Conservation (phyloP, 371 early-diverging fungal species). For the Mortierella sp. region DNA sequence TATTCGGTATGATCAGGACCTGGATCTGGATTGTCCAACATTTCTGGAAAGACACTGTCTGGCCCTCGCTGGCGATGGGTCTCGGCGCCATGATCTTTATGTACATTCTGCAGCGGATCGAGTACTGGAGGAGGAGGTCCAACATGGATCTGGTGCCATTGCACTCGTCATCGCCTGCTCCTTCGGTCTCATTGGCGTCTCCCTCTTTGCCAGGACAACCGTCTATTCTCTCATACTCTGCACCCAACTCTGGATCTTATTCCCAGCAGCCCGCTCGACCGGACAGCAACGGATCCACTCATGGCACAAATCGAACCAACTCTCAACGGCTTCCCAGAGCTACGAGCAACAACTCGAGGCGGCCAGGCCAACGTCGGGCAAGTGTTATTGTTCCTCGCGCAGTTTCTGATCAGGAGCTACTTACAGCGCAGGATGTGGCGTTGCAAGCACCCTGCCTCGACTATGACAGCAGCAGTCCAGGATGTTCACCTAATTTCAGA, state of each 20-base stretch:
- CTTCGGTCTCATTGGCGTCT: conserved; percentile 4
- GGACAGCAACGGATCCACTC: not conserved
- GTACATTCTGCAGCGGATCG: conserved; percentile 43
- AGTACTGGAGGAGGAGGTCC: conserved; percentile 18
- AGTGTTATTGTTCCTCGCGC: conserved; percentile 32
- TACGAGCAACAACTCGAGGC: not conserved
- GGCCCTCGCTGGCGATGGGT: conserved; percentile 50
- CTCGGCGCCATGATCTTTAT: conserved; percentile 44
- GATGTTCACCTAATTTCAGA: conserved; percentile 16
- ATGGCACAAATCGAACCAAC: not conserved
- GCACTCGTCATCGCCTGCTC: conserved; percentile 17
- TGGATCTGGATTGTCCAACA: conserved; percentile 51
- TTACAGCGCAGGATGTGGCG: conserved; percentile 43
- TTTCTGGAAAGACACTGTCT: conserved; percentile 31
- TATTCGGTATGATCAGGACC: conserved; percentile 52
- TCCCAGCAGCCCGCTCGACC: conserved; percentile 28
- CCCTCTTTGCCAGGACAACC: not conserved
- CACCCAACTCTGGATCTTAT: conserved; percentile 6
- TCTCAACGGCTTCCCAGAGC: not conserved
- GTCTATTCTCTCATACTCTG: not conserved
- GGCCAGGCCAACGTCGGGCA: not conserved
- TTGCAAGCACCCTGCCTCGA: conserved; percentile 16
- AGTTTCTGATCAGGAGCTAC: conserved; percentile 32
- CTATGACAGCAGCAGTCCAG: conserved; percentile 19
- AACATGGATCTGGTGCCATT: not conserved